Conservation (phyloP, 1,284 basidiomycete species). For the Papiliotrema flavescens region DNA sequence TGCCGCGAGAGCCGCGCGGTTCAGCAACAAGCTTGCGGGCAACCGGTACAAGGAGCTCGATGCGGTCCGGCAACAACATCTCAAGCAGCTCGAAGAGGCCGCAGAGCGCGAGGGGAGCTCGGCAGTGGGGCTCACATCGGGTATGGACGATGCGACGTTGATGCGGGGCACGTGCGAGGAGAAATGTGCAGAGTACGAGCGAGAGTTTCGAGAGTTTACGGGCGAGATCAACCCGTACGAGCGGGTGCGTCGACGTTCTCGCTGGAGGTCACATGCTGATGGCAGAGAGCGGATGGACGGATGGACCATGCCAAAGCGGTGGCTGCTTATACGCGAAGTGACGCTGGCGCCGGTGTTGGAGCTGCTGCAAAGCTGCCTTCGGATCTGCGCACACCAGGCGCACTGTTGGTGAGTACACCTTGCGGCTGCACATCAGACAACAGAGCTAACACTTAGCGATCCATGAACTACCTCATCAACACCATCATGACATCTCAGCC, state of each 20-base stretch:
- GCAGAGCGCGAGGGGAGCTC: conserved; percentile 85
- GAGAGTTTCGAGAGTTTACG: conserved; percentile 84
- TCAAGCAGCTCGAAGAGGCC: conserved; percentile 71
- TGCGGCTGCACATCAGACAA: not conserved
- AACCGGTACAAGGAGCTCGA: conserved; percentile 53
- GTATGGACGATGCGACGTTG: conserved; percentile 82
- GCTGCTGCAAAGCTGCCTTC: conserved; percentile 68
- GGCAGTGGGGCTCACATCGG: conserved; percentile 75
- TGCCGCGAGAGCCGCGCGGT: conserved; percentile 42
- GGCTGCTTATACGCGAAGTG: conserved; percentile 89
- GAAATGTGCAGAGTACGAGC: conserved; percentile 93
- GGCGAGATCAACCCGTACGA: conserved; percentile 86
- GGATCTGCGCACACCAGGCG: conserved; percentile 80
- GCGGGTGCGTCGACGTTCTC: conserved; percentile 57
- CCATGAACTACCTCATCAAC: conserved; percentile 89
- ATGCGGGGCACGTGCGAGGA: conserved; percentile 85
- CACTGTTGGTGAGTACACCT: conserved; percentile 63
- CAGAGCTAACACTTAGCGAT: conserved; percentile 55
- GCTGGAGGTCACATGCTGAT: not conserved
- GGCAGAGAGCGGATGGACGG: conserved; percentile 38
- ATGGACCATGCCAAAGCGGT: conserved; percentile 85
- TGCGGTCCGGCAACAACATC: conserved; percentile 62
- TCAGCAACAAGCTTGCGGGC: conserved; percentile 43
- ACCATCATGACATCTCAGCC: conserved; percentile 64
- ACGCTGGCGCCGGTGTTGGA: conserved; percentile 59